Conservation (phyloP, 306 rosid genomes). For the Prunus campanulata region DNA sequence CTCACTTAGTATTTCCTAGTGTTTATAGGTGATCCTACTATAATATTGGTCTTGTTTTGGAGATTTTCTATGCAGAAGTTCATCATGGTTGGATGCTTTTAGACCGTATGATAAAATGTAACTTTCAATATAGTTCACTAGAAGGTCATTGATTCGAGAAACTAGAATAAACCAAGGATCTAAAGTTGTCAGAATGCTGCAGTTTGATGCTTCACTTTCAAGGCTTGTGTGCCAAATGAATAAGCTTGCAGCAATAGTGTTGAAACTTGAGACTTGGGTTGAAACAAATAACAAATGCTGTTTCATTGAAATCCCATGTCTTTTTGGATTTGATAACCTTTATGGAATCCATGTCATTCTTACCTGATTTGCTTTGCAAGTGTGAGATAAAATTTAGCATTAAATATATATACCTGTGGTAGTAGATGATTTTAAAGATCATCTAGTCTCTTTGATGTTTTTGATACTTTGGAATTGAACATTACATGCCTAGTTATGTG, state of each 20-base stretch:
- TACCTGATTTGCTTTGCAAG: neutral
- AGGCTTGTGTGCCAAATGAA: too few species aligned
- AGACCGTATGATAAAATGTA: neutral
- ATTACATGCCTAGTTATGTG: neutral
- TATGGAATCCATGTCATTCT: too few species aligned
- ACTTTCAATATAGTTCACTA: neutral
- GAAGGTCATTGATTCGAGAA: neutral
- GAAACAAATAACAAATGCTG: too few species aligned
- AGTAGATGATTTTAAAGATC: neutral
- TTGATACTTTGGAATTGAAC: neutral
- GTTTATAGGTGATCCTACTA: too few species aligned
- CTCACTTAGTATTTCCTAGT: too few species aligned
- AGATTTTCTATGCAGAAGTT: neutral
- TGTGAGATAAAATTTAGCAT: neutral
- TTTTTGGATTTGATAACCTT: too few species aligned
- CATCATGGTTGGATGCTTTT: conserved; percentile 2
- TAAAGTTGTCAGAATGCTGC: neutral
- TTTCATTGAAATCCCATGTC: too few species aligned
- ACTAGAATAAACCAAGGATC: too few species aligned
- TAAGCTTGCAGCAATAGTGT: too few species aligned
- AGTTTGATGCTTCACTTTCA: too few species aligned
- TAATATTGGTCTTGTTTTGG: neutral
- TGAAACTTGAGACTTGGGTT: too few species aligned
- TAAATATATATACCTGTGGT: neutral
- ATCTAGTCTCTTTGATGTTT: too few species aligned